Evolutionary conservation across 257 asterid species (phyloP), one percentile per base, ranked within the genome.

Genomic region (Perilla frutescens): DNA sequence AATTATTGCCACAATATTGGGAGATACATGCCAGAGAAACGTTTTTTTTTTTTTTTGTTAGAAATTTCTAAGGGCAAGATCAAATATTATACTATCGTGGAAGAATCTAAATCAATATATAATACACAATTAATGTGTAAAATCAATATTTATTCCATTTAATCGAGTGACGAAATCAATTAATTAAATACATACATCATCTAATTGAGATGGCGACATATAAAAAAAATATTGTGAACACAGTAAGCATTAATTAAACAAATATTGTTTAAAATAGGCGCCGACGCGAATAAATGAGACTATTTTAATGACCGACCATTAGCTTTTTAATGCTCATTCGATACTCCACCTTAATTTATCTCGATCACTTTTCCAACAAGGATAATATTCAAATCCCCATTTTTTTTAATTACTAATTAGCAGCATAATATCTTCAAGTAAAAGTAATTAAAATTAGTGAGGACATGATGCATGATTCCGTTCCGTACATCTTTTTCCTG

Each of bases 281-380:
- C 54, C 44, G 67, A 70, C 47, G 31, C 3, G 8, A 14, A 29
- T 15, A 14, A 47, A 60, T 7, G 3, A 47, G 11, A 49, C 8
- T 20, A 50, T 37, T 62, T 26, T 72, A 48, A 37, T 39, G 13
- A 61, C 77, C 70, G 77, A 61, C 77, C 77, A 72, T 50, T 32
- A 12, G 4, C 48, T 57, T 49, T 31, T 6, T 37, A 64, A 63
- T 63, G 26, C 72, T n/a, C 32, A 32, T 66, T 49, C 69, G 14
- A 43, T 44, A 63, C 9, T 43, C 26, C 54, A 45, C 56, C 13
- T 39, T 11, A 36, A 47, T 31, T 45, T 62, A 45, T 65, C 43
- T 47, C 15, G 8, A 66, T 2, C 14, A n/a, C 48, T 49, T 49
- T 34, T 36, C 4, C 47, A 34, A 4, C 2, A 44, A 44, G 54